Conservation (phyloP, 768 basidiomycete species). For the Cubamyces lactineus region DNA sequence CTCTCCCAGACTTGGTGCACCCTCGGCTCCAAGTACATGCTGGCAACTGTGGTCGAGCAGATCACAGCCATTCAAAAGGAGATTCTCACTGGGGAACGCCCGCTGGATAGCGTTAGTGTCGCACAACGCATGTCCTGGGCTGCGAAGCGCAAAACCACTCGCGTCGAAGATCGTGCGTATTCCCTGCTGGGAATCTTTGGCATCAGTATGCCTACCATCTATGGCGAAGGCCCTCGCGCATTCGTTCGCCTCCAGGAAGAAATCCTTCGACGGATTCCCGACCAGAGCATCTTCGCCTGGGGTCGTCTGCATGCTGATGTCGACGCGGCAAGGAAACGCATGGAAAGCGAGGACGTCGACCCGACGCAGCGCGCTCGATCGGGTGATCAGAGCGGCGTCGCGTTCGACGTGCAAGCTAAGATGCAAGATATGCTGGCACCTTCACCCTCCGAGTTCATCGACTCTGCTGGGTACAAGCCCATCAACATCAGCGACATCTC, state of each 20-base stretch:
- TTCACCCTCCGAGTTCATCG: background rate
- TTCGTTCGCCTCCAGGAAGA: background rate
- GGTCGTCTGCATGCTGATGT: background rate
- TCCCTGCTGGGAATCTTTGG: background rate
- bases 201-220: background rate
- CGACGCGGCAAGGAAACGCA: background rate
- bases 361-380: background rate
- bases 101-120: background rate
- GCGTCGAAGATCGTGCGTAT: background rate
- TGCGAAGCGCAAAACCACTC: background rate
- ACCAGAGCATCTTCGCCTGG: constrained; percentile 1
- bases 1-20: background rate
- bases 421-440: constrained; percentile 1
- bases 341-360: background rate
- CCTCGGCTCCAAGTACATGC: background rate
- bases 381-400: background rate
- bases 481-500: background rate
- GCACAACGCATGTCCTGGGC: background rate
- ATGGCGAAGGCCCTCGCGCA: background rate
- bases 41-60: background rate
- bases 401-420: background rate
- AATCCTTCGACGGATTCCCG: background rate
- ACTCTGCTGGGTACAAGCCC: background rate
- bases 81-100: background rate
- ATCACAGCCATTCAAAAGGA: background rate